phyloP scores from a whole-genome alignment of 1,284 basidiomycete genomes.

The Mycena sp. region DNA sequence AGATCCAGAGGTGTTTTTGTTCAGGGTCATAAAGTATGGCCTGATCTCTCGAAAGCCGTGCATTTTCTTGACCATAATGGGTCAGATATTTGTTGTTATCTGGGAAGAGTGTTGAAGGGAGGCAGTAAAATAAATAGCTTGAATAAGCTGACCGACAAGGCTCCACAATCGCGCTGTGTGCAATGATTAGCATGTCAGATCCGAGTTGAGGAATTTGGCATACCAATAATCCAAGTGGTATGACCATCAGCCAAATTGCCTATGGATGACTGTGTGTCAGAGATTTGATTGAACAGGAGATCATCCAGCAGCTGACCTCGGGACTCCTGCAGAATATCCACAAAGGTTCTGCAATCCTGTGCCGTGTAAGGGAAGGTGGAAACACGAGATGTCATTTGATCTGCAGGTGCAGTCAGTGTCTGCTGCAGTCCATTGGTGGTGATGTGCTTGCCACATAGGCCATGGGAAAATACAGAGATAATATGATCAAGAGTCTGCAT shows the following conservation, averaged over 20 bases:
- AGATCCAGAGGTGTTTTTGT: slow-evolving; percentile 39
- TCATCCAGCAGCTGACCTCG: no score
- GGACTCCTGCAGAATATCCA: slow-evolving; percentile 50
- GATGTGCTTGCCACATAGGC: slow-evolving; percentile 29
- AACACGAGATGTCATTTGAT: slow-evolving; percentile 53
- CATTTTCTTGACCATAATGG: slow-evolving; percentile 56
- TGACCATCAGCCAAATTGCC: slow-evolving; percentile 42
- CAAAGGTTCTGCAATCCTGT: slow-evolving; percentile 46
- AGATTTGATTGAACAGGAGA: not conserved
- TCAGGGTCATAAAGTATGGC: slow-evolving; percentile 47
- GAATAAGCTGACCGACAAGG: no score
- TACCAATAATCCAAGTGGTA: slow-evolving; percentile 43
- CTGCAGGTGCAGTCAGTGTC: slow-evolving; percentile 32
- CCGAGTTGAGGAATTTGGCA: slow-evolving; percentile 4
- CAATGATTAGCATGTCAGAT: not conserved
- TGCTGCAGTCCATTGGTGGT: slow-evolving; percentile 38
- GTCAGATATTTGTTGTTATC: slow-evolving; percentile 52
- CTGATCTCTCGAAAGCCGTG: slow-evolving; percentile 56
- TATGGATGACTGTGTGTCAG: not conserved
- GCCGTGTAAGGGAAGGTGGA: slow-evolving; percentile 52
- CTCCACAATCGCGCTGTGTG: no score
- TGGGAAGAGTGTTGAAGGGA: no score
- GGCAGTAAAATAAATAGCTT: no score
- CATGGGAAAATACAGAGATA: slow-evolving; percentile 50
- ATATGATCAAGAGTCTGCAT: slow-evolving; percentile 51